Base-by-base conservation (phyloP, 768 basidiomycete species). In the Sporobolomyces pararoseus region DNA sequence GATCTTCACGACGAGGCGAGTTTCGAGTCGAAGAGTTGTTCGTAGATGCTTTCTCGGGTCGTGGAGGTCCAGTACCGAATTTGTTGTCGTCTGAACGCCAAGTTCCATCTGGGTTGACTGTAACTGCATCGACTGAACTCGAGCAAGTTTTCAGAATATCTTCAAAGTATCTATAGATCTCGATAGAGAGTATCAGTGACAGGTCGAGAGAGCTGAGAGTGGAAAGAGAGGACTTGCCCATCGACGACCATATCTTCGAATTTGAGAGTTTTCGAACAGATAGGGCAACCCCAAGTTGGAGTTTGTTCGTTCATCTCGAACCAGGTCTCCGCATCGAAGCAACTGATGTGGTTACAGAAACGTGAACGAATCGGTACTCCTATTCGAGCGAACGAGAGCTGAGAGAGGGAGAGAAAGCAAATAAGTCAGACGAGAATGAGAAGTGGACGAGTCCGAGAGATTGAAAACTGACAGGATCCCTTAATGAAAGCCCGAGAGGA, bases 251-350 rank as follows among this genome's bases (percentile, higher is more conserved):
- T 81, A 68, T 97, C 91, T 39, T 88, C 88, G 25, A 85, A 81
- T 72, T 87, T 85, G 62, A 99, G 79, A 53, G 83, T 81, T 76
- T 85, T 87, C 78, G 91, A 90, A 80, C 96, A 98, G 50, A 92
- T 88, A 32, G 96, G 95, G 80, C 96, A 98, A 53, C 88, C 79
- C 89, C 90, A 99, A 35, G 92, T 93, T 3, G 95, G 96, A 13
- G 93, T 97, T 80, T 91, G 88, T 77, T 95, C 90, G 86, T 96
- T 98, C 78, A 95, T 86, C 7, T 88, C 88, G 77, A 89, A 91
- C 93, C 93, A 99, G 47, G 89, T 91, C 23, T 83, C 84, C 0
- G 93, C 93, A 79, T 99, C 96, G 80, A 98, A 99, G 79, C 96
- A 99, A 75, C 93, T 90, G 10, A 89, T 81, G 79, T 98, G 96